Conservation (phyloP, 495 filamentous ascomycete genomes). For the Penicillium egyptiacum region DNA sequence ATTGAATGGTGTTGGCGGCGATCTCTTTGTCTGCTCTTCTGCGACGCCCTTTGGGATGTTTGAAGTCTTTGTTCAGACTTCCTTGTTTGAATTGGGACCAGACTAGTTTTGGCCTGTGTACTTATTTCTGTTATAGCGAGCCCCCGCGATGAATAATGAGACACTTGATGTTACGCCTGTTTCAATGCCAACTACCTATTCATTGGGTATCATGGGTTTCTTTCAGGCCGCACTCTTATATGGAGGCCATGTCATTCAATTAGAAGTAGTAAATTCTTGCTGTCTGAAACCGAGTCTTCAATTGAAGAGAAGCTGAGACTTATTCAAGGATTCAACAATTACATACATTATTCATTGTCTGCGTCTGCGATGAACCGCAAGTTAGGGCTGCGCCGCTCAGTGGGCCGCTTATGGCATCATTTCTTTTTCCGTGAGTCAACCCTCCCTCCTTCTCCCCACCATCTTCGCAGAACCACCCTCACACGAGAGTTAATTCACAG, state of each 20-base stretch:
- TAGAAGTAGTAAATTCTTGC: not conserved
- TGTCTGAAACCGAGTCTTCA: not conserved
- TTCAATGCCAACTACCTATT: conserved; percentile 13
- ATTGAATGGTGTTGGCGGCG: conserved; percentile 28
- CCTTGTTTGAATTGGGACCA: conserved; percentile 14
- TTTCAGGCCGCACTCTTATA: conserved; percentile 4
- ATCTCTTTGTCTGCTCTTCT: conserved; percentile 18
- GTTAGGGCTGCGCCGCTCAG: conserved; percentile 30
- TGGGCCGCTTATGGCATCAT: conserved; percentile 45
- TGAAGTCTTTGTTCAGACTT: conserved; percentile 5
- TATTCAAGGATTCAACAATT: not conserved
- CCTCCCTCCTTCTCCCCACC: conserved; percentile 30
- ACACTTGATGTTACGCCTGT: conserved; percentile 24
- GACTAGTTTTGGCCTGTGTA: conserved; percentile 17
- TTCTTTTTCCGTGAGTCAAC: conserved; percentile 42
- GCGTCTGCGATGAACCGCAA: conserved; percentile 5
- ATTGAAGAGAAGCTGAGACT: not conserved
- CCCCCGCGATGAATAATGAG: conserved; percentile 31
- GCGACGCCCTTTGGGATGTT: not conserved
- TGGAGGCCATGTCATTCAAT: not conserved
- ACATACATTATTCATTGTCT: not conserved
- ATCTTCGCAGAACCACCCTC: conserved; percentile 24
- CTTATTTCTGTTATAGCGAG: conserved; percentile 31
- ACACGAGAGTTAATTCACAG: conserved; percentile 23
- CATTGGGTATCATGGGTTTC: conserved; percentile 10